A percentile compares a stretch with the other conserved stretches of the same genome.
These are phyloP conservation scores for Puccinellia tenuiflora DNA, from an alignment of 176 grass and related monocot species.

Conservation along the genomic window DNA sequence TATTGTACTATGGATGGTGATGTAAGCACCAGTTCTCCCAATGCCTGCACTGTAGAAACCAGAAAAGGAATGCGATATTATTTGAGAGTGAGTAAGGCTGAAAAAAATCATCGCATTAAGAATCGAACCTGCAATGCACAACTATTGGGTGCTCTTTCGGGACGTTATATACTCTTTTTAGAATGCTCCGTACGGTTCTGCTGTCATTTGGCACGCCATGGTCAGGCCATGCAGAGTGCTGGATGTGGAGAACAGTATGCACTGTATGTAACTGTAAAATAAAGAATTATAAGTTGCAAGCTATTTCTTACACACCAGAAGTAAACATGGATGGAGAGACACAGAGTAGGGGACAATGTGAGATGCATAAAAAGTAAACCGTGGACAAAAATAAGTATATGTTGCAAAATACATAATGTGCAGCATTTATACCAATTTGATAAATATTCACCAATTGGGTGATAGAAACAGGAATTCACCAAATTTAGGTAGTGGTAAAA, in stretches of 20 bases:
- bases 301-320: not conserved
- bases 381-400: slow-evolving; percentile 4
- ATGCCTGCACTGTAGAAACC: slow-evolving; percentile 76
- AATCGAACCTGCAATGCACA: slow-evolving; percentile 86
- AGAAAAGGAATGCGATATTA: slow-evolving; percentile 21
- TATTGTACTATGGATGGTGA: slow-evolving; percentile 76
- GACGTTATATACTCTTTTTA: slow-evolving; percentile 52
- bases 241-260: slow-evolving; percentile 68
- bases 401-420: not conserved
- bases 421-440: not conserved
- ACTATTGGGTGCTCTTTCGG: slow-evolving; percentile 50
- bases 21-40: slow-evolving; percentile 85
- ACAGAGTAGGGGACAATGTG: not conserved
- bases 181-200: slow-evolving; percentile 45
- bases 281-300: not conserved
- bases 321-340: not conserved
- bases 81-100: not conserved
- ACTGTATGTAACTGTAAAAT: slow-evolving; percentile 38
- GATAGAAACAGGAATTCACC: not conserved
- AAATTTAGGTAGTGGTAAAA: not conserved
- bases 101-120: not conserved
- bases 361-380: not conserved
- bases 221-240: slow-evolving; percentile 88
- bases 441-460: slow-evolving; percentile 11
- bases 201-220: slow-evolving; percentile 72